Conservation (phyloP, 352 stramenopile genomes). For the Phytophthora sojae region DNA sequence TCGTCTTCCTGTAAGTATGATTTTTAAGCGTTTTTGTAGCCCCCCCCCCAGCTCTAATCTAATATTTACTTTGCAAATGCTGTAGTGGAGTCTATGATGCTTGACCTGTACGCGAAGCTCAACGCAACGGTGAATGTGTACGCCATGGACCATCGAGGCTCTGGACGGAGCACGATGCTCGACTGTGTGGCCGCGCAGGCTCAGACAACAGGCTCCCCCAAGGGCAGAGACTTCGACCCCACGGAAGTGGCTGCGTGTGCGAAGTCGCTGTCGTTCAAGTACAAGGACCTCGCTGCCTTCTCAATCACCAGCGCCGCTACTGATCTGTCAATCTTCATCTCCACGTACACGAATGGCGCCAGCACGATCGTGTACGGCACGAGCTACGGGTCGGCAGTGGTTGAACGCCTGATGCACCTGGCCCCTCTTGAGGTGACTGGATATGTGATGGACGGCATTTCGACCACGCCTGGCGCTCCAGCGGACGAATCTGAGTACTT, state of each 20-base stretch:
- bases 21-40: too few species aligned
- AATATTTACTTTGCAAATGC: background rate
- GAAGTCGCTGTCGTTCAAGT: slow-evolving; percentile 37
- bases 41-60: too few species aligned
- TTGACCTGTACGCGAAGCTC: slow-evolving; percentile 29
- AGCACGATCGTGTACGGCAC: background rate
- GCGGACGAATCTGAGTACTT: background rate
- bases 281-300: slow-evolving; percentile 33
- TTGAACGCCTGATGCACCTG: background rate
- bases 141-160: slow-evolving; percentile 51
- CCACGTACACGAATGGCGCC: background rate
- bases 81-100: slow-evolving; percentile 51
- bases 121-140: slow-evolving; percentile 42
- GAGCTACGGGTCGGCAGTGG: background rate
- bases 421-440: background rate
- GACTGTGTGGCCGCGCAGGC: slow-evolving; percentile 21
- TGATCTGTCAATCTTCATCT: background rate
- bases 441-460: background rate
- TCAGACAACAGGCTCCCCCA: slow-evolving; percentile 37
- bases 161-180: slow-evolving; percentile 31
- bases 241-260: slow-evolving; percentile 38
- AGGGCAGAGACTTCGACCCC: slow-evolving; percentile 14
- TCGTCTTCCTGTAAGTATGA: slow-evolving; percentile 38
- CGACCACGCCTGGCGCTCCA: background rate
- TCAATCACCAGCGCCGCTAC: background rate